A percentile compares a stretch with the other conserved stretches of the same genome.
Conservation (phyloP, 2,329 filamentous ascomycete species). For the Microdochium paspali region DNA sequence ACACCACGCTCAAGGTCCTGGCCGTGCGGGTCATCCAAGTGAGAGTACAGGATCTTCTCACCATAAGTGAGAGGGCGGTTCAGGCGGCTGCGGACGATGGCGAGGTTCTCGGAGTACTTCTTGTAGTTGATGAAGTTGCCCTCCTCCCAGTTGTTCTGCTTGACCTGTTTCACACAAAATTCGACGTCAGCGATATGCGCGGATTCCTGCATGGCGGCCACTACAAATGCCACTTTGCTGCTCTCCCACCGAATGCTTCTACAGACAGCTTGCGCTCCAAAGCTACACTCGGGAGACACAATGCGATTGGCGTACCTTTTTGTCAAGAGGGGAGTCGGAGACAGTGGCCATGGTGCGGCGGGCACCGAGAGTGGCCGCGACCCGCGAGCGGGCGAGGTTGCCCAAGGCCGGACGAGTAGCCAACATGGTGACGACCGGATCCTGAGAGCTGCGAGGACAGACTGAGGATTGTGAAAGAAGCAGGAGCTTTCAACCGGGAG, state of each 20-base stretch:
- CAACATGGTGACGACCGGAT: constrained; percentile 47
- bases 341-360: constrained; percentile 73
- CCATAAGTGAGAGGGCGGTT: constrained; percentile 91
- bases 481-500: constrained; percentile 1
- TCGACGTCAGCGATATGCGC: background rate
- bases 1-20: constrained; percentile 94
- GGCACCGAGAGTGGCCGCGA: constrained; percentile 48
- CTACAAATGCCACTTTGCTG: background rate
- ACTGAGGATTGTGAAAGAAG: constrained; percentile 3
- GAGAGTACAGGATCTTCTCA: constrained; percentile 99
- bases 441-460: constrained; percentile 11
- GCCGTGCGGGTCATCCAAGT: constrained; percentile 91
- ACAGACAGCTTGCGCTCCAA: background rate
- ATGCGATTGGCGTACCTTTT: constrained; percentile 55
- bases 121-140: constrained; percentile 98
- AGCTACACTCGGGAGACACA: background rate
- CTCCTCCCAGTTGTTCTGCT: constrained; percentile 95
- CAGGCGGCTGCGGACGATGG: constrained; percentile 78
- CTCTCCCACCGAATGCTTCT: background rate
- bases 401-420: constrained; percentile 63
- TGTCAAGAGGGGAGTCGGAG: constrained; percentile 75
- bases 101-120: constrained; percentile 98
- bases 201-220: background rate
- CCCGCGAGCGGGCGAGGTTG: constrained; percentile 47
- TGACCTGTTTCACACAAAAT: constrained; percentile 42